Percentiles rank a stretch among this genome's conserved stretches.
phyloP scores from a whole-genome alignment of 2,329 filamentous ascomycete species.

The Exophiala xenobiotica region DNA sequence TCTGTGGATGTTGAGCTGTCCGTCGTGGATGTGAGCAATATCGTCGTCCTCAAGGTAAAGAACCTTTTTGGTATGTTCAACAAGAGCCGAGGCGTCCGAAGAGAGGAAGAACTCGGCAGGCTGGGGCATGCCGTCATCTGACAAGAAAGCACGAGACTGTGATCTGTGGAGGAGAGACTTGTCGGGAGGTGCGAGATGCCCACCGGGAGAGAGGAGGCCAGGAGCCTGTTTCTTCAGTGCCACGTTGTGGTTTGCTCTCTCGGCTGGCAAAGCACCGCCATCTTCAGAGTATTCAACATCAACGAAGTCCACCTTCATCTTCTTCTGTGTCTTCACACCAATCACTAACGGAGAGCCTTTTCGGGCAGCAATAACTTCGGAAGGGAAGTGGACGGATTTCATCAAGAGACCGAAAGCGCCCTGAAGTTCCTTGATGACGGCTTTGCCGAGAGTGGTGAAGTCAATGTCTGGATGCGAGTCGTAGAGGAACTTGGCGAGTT shows the following conservation, averaged over 20 bases:
- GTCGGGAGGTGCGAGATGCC: slow-evolving; percentile 83
- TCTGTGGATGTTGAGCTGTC: slow-evolving; percentile 97
- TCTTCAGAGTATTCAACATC: slow-evolving; percentile 97
- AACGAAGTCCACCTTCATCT: slow-evolving; percentile 99
- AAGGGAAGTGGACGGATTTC: slow-evolving; percentile 98
- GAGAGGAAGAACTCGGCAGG: slow-evolving; percentile 99
- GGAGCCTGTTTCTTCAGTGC: slow-evolving; percentile 86
- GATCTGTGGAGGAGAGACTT: slow-evolving; percentile 98
- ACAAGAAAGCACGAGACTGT: slow-evolving; percentile 97
- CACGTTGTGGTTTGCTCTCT: slow-evolving; percentile 93
- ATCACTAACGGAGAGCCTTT: slow-evolving; percentile 98
- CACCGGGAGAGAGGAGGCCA: slow-evolving; percentile 62
- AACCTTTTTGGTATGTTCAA: slow-evolving; percentile 99
- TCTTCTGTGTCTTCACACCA: slow-evolving; percentile 92
- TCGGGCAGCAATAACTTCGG: slow-evolving; percentile 94
- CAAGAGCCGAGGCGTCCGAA: slow-evolving; percentile 95
- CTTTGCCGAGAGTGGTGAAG: slow-evolving; percentile 95
- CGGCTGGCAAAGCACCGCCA: slow-evolving; percentile 77
- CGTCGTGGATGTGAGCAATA: slow-evolving; percentile 99
- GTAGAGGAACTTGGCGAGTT: slow-evolving; percentile 97
- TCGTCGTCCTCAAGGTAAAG: slow-evolving; percentile 99
- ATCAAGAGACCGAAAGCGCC: slow-evolving; percentile 95
- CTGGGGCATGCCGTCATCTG: slow-evolving; percentile 95
- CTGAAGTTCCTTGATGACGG: slow-evolving; percentile 96
- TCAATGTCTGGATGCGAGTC: slow-evolving; percentile 91